A percentile compares a stretch with the other conserved stretches of the same genome.
phyloP scores from a whole-genome alignment of 2,329 filamentous ascomycete species.

The Pseudocercospora vitis region DNA sequence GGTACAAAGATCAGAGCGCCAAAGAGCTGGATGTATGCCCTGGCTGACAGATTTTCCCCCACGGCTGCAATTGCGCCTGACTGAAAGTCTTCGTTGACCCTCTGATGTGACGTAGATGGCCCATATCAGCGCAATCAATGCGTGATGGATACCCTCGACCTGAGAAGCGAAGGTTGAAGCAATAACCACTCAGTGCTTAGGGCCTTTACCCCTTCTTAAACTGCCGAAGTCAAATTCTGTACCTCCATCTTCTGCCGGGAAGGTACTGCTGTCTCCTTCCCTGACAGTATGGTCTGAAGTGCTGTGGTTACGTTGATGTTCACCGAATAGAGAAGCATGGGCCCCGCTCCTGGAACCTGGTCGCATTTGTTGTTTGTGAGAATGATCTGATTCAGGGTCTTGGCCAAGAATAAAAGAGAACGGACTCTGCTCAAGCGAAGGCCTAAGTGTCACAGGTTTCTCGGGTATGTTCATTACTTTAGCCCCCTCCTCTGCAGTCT shows the following conservation, averaged over 20 bases:
- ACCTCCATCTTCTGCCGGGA: not conserved
- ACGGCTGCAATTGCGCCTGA: no score
- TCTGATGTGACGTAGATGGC: no score
- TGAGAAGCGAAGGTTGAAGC: no score
- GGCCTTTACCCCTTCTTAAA: slow-evolving; percentile 25
- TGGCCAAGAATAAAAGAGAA: slow-evolving; percentile 30
- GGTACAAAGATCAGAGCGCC: no score
- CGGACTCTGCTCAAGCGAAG: slow-evolving; percentile 26
- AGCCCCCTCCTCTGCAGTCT: not conserved
- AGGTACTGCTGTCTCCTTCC: slow-evolving; percentile 5
- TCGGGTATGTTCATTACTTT: not conserved
- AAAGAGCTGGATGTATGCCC: no score
- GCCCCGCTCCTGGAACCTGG: slow-evolving; percentile 11
- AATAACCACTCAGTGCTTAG: not conserved
- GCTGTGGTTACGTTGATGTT: slow-evolving; percentile 6
- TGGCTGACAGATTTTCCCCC: no score
- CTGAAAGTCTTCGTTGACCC: no score
- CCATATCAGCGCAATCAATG: no score
- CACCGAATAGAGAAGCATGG: slow-evolving; percentile 24
- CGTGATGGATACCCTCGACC: no score
- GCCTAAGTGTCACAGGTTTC: slow-evolving; percentile 14
- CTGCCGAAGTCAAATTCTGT: slow-evolving; percentile 28
- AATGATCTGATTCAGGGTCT: slow-evolving; percentile 3
- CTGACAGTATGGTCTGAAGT: slow-evolving; percentile 8
- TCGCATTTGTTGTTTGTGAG: not conserved